These are phyloP conservation scores for Paraglomus brasilianum DNA, from an alignment of 192 early-diverging fungal genomes.

Conservation along the genomic window DNA sequence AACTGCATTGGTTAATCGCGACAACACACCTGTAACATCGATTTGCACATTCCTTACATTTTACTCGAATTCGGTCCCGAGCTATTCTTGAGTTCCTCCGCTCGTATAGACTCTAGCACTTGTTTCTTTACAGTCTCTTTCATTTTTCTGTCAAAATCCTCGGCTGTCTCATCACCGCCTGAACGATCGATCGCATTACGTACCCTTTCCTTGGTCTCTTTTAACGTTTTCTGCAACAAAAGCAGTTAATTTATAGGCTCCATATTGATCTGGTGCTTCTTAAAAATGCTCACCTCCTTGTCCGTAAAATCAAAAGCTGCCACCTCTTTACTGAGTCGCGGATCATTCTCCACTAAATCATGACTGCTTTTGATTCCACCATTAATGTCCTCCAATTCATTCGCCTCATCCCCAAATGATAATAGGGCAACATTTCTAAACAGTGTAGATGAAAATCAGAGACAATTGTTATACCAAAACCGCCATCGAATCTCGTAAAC, in stretches of 20 bases:
- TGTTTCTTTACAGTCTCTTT: slow-evolving; percentile 10
- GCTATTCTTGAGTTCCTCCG: not conserved
- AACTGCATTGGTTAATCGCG: too few species aligned
- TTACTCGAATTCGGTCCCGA: too few species aligned
- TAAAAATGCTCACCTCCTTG: slow-evolving; percentile 10
- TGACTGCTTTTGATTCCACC: slow-evolving; percentile 73
- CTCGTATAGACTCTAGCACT: slow-evolving; percentile 15
- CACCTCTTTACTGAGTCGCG: slow-evolving; percentile 35
- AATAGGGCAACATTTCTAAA: slow-evolving; percentile 70
- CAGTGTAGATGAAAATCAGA: slow-evolving; percentile 13
- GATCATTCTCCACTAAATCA: slow-evolving; percentile 62
- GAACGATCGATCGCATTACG: slow-evolving; percentile 38
- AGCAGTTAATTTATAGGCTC: not conserved
- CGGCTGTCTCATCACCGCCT: slow-evolving; percentile 34
- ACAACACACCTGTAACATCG: too few species aligned
- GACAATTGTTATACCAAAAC: too few species aligned
- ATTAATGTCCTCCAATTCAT: slow-evolving; percentile 47
- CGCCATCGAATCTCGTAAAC: too few species aligned
- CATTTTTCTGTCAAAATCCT: slow-evolving; percentile 33
- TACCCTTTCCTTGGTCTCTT: slow-evolving; percentile 37
- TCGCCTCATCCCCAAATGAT: slow-evolving; percentile 87
- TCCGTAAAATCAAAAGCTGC: not conserved
- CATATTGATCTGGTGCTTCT: not conserved
- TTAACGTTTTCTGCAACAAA: not conserved
- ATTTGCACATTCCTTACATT: too few species aligned